Base-by-base conservation (phyloP, 192 early-diverging fungal genomes). In the Diversispora eburnea region DNA sequence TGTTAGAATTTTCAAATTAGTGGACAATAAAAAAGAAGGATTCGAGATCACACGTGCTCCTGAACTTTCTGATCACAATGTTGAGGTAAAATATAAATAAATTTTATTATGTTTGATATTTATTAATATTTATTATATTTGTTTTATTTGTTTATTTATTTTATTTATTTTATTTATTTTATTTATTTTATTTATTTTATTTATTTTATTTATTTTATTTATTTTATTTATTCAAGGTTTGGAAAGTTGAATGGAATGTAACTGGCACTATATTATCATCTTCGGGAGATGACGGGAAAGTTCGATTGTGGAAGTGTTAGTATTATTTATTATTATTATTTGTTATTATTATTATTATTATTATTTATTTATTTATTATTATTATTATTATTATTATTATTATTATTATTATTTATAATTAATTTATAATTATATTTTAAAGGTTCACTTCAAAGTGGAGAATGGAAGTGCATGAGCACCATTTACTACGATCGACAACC, bases 231-330 rank as follows among this genome's bases (percentile, higher is more conserved):
- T 13, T 39, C 17, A 19, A 90, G 86, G 88, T 94, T 3, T 95
- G 93, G 93, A 75, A 89, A 13, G 92, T 93, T 0, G 86, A 90
- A 63, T 95, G 94, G 94, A 95, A 95, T 77, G 77, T 94, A 8
- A 92, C 89, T 4, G 93, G 93, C 3, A 94, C 92, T 0, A 88
- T 92, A 47, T 77, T 94, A 8, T 86, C 88, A 8, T 90, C 88
- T 7, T 89, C 90, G 63, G 94, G 94, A 5, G 91, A 92, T 68
- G 94, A 94, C 77, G 92, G 94, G 22, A 91, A 82, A 74, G 84
- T 95, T 25, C 25, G 25, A 33, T 33, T 33, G 25, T 33, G 25
- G 25, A 33, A 33, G 25, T 33, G 25, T 33, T 33, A 33, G 25
- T 33, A 33, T 33, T 33, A 33, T 33, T 33, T 33, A 33, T 33